These are phyloP conservation scores for Crucihimalaya himalaica DNA, from an alignment of 345 rosid genomes.

Conservation along the genomic window DNA sequence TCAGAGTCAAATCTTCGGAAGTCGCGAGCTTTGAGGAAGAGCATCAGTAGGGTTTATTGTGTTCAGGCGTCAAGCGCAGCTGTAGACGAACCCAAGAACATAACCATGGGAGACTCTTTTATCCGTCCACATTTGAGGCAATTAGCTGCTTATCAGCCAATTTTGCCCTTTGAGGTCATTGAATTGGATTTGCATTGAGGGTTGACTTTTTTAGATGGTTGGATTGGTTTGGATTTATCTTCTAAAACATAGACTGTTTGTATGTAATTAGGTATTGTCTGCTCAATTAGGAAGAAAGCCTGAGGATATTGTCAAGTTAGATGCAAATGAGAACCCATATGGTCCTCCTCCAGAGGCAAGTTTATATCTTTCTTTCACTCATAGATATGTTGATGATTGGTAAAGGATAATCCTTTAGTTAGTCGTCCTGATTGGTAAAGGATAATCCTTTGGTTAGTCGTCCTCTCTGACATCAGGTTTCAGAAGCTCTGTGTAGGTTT, in stretches of 20 bases:
- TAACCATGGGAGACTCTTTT: slow-evolving; percentile 69
- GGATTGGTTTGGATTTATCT: background rate
- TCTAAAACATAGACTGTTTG: background rate
- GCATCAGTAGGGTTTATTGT: slow-evolving; percentile 34
- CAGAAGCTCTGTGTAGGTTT: slow-evolving; percentile 64
- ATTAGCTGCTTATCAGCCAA: slow-evolving; percentile 83
- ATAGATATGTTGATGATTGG: background rate
- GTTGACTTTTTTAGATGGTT: background rate
- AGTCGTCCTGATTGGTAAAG: background rate
- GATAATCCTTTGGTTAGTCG: background rate
- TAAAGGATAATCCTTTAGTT: background rate
- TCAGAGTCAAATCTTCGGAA: slow-evolving; percentile 33
- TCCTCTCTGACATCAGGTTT: slow-evolving; percentile 30
- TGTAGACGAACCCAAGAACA: slow-evolving; percentile 47
- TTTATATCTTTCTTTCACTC: slow-evolving; percentile 11
- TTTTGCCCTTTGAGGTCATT: slow-evolving; percentile 88
- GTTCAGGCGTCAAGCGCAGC: slow-evolving; percentile 51
- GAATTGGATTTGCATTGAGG: background rate
- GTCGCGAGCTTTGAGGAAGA: slow-evolving; percentile 30
- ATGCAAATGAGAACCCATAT: slow-evolving; percentile 98
- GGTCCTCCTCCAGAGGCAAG: slow-evolving; percentile 99
- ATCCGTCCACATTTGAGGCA: slow-evolving; percentile 80
- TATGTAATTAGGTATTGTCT: slow-evolving; percentile 63
- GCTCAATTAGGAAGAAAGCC: slow-evolving; percentile 84
- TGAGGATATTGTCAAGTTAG: slow-evolving; percentile 91